Percentiles rank a stretch among this genome's conserved stretches.
Conservation (phyloP, 371 early-diverging fungal species). For the Mortierella sp. region DNA sequence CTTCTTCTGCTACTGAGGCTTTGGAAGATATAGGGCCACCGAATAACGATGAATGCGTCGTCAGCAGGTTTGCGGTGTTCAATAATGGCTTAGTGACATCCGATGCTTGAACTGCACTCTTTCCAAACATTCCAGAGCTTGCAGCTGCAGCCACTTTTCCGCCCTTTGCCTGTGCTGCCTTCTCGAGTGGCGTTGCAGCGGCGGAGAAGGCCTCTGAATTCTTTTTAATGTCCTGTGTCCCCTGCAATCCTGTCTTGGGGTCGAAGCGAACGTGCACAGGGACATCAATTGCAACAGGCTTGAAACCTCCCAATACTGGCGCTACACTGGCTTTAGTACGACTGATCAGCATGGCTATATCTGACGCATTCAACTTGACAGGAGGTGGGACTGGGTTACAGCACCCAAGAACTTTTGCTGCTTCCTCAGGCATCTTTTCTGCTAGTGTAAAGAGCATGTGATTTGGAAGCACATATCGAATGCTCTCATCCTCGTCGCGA, state of each 20-base stretch:
- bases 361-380: conserved; percentile 85
- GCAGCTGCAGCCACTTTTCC: conserved; percentile 20
- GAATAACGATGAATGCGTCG: conserved; percentile 64
- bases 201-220: neutral
- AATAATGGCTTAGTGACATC: conserved; percentile 56
- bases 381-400: conserved; percentile 86
- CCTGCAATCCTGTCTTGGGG: conserved; percentile 46
- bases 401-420: conserved; percentile 77
- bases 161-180: neutral
- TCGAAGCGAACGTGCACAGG: conserved; percentile 47
- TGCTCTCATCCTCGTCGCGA: conserved; percentile 92
- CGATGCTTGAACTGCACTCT: conserved; percentile 13
- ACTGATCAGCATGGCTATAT: conserved; percentile 78
- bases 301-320: conserved; percentile 21
- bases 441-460: conserved; percentile 88
- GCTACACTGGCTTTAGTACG: conserved; percentile 60
- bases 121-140: conserved; percentile 32
- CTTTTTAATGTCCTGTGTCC: conserved; percentile 28
- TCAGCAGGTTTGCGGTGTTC: conserved; percentile 58
- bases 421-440: conserved; percentile 82
- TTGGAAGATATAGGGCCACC: conserved; percentile 27
- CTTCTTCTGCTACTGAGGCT: conserved; percentile 17
- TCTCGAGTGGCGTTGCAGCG: conserved; percentile 8
- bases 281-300: conserved; percentile 39
- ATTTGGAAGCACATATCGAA: conserved; percentile 91